Conservation (phyloP, 768 basidiomycete genomes). For the Paxillus ammoniavirescens region DNA sequence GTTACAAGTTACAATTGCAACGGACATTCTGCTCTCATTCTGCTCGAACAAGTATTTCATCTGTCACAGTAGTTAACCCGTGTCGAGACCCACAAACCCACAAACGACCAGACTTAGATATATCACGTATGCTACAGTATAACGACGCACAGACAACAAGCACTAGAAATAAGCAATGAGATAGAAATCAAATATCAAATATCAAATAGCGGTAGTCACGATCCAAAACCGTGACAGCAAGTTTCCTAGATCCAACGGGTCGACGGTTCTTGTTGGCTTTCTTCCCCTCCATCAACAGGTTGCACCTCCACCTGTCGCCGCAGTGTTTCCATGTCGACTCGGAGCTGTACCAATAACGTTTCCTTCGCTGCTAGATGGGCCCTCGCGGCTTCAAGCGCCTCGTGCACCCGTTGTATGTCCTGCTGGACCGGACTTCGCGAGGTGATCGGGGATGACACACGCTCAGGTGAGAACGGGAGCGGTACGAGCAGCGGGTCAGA, state of each 20-base stretch:
- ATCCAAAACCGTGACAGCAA: neutral
- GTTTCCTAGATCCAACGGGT: neutral
- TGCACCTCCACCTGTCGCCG: constrained; percentile 5
- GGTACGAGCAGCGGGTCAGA: constrained; percentile 12
- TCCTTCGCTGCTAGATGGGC: constrained; percentile 23
- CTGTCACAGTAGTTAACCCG: too few relatives aligned
- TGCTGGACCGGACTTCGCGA: constrained; percentile 9
- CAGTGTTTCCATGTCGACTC: constrained; percentile 20
- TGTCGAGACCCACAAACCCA: too few relatives aligned
- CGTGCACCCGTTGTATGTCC: constrained; percentile 23
- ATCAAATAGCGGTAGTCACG: neutral
- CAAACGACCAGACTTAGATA: too few relatives aligned
- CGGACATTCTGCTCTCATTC: too few relatives aligned
- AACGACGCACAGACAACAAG: neutral
- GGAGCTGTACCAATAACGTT: constrained; percentile 18
- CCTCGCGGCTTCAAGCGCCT: constrained; percentile 19
- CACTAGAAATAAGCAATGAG: neutral
- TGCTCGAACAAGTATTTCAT: too few relatives aligned
- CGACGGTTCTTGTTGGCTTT: neutral
- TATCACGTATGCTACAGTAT: neutral
- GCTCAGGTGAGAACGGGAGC: constrained; percentile 19
- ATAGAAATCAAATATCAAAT: neutral
- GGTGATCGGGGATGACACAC: constrained; percentile 16
- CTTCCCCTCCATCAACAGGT: neutral
- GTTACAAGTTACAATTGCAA: too few relatives aligned